Conservation (phyloP, 169 alveolate species). For the Eimeria maxima region DNA sequence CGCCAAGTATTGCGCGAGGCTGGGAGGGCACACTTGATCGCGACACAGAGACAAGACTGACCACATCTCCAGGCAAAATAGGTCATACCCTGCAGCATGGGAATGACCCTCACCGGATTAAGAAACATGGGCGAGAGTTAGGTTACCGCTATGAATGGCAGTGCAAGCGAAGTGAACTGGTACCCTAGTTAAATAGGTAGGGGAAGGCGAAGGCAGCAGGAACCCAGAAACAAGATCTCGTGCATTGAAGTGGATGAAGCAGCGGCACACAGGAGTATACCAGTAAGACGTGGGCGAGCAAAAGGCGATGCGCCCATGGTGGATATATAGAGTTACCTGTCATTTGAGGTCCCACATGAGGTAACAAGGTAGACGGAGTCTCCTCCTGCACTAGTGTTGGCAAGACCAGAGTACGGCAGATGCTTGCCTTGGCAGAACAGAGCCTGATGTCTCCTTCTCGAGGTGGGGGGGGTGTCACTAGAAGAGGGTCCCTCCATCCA, state of each 20-base stretch:
- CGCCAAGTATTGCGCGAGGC: constrained; percentile 39
- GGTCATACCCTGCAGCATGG: constrained; percentile 70
- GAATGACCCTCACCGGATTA: background rate
- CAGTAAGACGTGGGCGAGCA: background rate
- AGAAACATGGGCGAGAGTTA: background rate
- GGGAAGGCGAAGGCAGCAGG: background rate
- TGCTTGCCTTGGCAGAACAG: constrained; percentile 66
- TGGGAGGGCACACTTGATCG: constrained; percentile 79
- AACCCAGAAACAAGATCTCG: background rate
- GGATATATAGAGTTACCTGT: constrained; percentile 24
- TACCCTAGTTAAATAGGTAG: background rate
- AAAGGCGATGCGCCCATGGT: background rate
- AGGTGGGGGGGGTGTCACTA: constrained; percentile 15
- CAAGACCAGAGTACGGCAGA: background rate
- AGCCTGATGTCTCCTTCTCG: constrained; percentile 72
- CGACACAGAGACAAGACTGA: constrained; percentile 78
- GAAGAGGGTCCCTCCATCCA: constrained; percentile 22
- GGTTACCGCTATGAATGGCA: background rate
- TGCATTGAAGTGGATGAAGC: background rate
- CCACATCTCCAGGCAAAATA: constrained; percentile 83
- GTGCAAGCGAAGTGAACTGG: background rate
- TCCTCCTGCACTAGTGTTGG: constrained; percentile 18
- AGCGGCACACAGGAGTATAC: no score
- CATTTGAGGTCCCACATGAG: constrained; percentile 74
- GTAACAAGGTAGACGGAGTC: constrained; percentile 33